Base-by-base conservation (phyloP, 306 rosid species). In the Gastrolobium villosum region DNA sequence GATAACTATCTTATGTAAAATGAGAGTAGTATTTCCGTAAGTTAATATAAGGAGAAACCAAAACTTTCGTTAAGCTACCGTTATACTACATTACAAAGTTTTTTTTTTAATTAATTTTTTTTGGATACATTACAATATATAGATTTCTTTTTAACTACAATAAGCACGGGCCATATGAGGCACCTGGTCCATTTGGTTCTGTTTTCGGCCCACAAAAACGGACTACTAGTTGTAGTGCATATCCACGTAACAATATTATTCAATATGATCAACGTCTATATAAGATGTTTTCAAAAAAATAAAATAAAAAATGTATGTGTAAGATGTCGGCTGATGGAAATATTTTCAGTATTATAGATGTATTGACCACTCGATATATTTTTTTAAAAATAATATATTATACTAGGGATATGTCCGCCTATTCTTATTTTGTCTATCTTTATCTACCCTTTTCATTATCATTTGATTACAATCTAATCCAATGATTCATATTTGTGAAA, bases 131-230 rank as follows among this genome's bases (percentile, higher is more conserved):
- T 30, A 61, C 13, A 2, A 8, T 2, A 20, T 56, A 4, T 37
- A 62, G 65, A 68, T 72, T 71, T 36, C 57, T 41, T 30, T 59
- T 79, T 54, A 63, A 65, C 85, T 52, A 56, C 79, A 20, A 78
- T 69, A 71, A 49, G 39, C 83, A 74, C 70, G 26, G 84, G 75
- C 81, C 73, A 60, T 71, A 39, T 32, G 70, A 67, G 75, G 78
- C 63, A 36, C 82, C 64, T 45, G 53, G 70, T 59, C 72, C 78
- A 44, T 41, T 11, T 4, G 10, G 30, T 44, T 31, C 11, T 26
- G 4, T n/a, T 5, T 39, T 64, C 7, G 70, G 35, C 34, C 70
- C 57, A 52, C 57, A 52, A 66, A 80, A 79, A 68, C 79, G 80
- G 60, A 28, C 77, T 5, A 40, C 11, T 60, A 48, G 78, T 68